Evolutionary conservation across 257 asterid genomes (phyloP), one percentile per base, ranked within the genome.

Genomic region (Eustoma russellianum): DNA sequence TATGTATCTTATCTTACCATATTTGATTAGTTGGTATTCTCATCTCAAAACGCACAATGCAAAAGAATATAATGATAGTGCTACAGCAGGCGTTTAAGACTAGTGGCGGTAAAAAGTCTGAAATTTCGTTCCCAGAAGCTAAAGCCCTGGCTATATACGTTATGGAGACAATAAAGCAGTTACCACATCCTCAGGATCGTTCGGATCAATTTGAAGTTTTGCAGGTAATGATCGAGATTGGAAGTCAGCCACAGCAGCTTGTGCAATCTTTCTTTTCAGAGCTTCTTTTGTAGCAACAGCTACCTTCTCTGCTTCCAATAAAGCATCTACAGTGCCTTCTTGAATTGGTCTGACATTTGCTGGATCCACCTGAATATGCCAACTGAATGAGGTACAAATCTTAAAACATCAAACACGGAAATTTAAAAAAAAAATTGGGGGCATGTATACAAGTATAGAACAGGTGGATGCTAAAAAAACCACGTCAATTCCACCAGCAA

Each of bases 111-210:
- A 24, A 24, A 24, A 24, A 24, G 30, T 24, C 30, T 24, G 3
- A 24, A 24, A 24, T 24, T 4, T 24, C 30, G 30, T 24, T 24
- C 30, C 30, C n/a, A n/a, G 9, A 6, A 35, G 1, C 41, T 5
- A 9, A 5, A 35, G 41, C 1, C 43, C 43, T 2, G 7, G 43
- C 43, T 38, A 1, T 38, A 38, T 7, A 38, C 5, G 12, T 38
- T 38, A 38, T 38, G 7, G 43, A 38, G 12, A 8, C 3, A 38
- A 38, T 38, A 11, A 3, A 8, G 43, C 43, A 89, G 45, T 24
- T 82, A 91, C 98, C 95, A 87, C 97, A 60, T 91, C 98, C 69
- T 91, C 98, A 24, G 98, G 81, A 77, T 91, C 98, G 76, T 83
- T 78, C 59, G 88, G 88, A 33, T 85, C 92, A 56, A 87, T 80